Conservation (phyloP, 2,329 filamentous ascomycete species). For the Chaetomium strumarium region DNA sequence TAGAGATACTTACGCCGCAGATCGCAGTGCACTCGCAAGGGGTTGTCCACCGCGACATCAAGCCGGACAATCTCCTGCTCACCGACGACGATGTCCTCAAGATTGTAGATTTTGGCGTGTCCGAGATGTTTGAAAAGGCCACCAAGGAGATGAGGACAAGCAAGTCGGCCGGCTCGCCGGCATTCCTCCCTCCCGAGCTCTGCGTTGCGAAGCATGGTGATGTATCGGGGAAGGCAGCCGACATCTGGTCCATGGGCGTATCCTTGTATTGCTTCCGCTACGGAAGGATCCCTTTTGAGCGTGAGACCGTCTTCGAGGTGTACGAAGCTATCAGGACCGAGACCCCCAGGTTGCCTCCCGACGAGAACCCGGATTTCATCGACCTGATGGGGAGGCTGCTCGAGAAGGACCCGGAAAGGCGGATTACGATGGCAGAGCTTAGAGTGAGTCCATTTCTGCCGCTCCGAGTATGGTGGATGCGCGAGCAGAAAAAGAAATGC, state of each 20-base stretch:
- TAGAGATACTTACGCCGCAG: not conserved
- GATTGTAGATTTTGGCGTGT: conserved; percentile 97
- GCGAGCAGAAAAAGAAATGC: not conserved
- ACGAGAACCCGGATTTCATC: conserved; percentile 61
- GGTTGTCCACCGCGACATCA: conserved; percentile 94
- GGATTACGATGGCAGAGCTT: conserved; percentile 77
- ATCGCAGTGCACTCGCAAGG: conserved; percentile 78
- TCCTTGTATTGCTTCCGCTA: conserved; percentile 91
- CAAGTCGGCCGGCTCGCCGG: conserved; percentile 90
- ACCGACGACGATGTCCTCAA: conserved; percentile 92
- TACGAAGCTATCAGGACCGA: conserved; percentile 83
- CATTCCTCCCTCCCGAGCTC: conserved; percentile 88
- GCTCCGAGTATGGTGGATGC: not conserved
- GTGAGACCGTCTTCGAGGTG: conserved; percentile 71
- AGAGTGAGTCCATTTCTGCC: conserved; percentile 53
- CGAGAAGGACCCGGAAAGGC: conserved; percentile 76
- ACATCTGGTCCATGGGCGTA: conserved; percentile 98
- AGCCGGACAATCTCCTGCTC: conserved; percentile 90
- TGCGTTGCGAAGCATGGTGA: conserved; percentile 82
- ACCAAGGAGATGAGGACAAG: conserved; percentile 77
- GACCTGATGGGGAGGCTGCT: conserved; percentile 70
- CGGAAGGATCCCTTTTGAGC: conserved; percentile 80
- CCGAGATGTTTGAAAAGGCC: conserved; percentile 90
- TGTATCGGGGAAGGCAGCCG: conserved; percentile 81
- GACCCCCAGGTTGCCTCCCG: conserved; percentile 53